phyloP scores from a whole-genome alignment of 495 filamentous ascomycete genomes.

The Aspergillus taichungensis region DNA sequence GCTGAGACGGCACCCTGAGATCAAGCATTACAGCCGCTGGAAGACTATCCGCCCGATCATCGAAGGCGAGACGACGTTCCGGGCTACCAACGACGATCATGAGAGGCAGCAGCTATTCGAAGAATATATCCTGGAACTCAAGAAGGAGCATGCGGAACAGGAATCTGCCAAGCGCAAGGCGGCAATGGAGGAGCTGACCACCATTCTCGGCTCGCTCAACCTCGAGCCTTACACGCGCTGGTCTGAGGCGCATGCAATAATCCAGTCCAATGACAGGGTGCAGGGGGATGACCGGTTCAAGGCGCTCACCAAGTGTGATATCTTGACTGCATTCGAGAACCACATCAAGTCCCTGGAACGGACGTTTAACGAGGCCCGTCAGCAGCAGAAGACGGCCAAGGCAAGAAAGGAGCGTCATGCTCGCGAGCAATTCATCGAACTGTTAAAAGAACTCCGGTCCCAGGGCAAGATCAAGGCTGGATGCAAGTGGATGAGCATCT shows the following conservation, averaged over 20 bases:
- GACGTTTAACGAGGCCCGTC: slow-evolving; percentile 77
- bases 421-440: slow-evolving; percentile 66
- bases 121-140: slow-evolving; percentile 82
- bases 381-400: slow-evolving; percentile 74
- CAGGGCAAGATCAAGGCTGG: slow-evolving; percentile 83
- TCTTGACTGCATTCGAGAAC: slow-evolving; percentile 87
- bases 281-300: slow-evolving; percentile 83
- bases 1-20: slow-evolving; percentile 93
- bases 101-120: slow-evolving; percentile 91
- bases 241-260: slow-evolving; percentile 77
- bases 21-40: slow-evolving; percentile 97
- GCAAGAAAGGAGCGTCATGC: slow-evolving; percentile 74
- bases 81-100: slow-evolving; percentile 76
- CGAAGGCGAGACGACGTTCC: slow-evolving; percentile 90
- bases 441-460: slow-evolving; percentile 64
- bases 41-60: slow-evolving; percentile 93
- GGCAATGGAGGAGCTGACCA: slow-evolving; percentile 76
- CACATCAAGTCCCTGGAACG: slow-evolving; percentile 90
- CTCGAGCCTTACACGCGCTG: slow-evolving; percentile 93
- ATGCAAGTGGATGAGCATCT: slow-evolving; percentile 79
- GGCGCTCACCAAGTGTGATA: slow-evolving; percentile 75
- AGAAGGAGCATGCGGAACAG: slow-evolving; percentile 64
- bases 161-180: slow-evolving; percentile 65
- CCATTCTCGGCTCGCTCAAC: slow-evolving; percentile 72
- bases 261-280: slow-evolving; percentile 72